Percentiles rank a stretch among this genome's conserved stretches.
Conservation (phyloP, 2,329 filamentous ascomycete species). For the Apiospora sp. region DNA sequence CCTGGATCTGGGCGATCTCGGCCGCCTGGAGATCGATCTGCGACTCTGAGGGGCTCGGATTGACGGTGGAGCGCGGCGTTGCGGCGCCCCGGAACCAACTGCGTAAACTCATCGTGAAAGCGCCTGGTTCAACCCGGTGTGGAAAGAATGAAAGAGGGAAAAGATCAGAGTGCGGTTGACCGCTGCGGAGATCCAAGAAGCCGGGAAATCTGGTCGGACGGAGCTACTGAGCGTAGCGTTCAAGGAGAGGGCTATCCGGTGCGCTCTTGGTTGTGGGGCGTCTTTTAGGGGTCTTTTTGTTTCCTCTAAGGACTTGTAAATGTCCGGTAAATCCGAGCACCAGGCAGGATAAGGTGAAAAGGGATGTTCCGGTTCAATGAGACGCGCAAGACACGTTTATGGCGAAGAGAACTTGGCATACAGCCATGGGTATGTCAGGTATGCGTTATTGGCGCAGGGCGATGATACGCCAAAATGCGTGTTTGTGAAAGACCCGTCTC, state of each 20-base stretch:
- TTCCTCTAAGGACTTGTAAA: neutral
- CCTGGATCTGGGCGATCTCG: conserved; percentile 63
- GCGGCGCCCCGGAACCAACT: conserved; percentile 59
- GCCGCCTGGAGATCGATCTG: conserved; percentile 46
- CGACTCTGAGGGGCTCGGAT: conserved; percentile 43
- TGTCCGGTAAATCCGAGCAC: conserved; percentile 15
- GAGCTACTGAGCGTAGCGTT: conserved; percentile 11
- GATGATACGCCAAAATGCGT: neutral
- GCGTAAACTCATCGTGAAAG: conserved; percentile 56
- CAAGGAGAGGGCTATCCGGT: neutral
- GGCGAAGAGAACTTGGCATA: neutral
- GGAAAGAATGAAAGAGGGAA: conserved; percentile 16
- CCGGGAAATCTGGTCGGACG: conserved; percentile 15
- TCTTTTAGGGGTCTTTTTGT: conserved; percentile 17
- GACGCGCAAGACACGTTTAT: neutral
- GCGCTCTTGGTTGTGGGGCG: neutral
- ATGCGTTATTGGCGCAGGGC: conserved; percentile 5
- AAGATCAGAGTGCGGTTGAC: neutral
- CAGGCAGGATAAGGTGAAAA: neutral
- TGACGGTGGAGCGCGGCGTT: conserved; percentile 45
- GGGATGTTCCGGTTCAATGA: neutral
- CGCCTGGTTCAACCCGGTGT: neutral
- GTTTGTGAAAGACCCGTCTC: conserved; percentile 17
- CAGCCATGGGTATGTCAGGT: neutral
- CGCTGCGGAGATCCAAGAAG: conserved; percentile 6